Conservation (phyloP, 179 eudicot species). For the Amaranthus tricolor region DNA sequence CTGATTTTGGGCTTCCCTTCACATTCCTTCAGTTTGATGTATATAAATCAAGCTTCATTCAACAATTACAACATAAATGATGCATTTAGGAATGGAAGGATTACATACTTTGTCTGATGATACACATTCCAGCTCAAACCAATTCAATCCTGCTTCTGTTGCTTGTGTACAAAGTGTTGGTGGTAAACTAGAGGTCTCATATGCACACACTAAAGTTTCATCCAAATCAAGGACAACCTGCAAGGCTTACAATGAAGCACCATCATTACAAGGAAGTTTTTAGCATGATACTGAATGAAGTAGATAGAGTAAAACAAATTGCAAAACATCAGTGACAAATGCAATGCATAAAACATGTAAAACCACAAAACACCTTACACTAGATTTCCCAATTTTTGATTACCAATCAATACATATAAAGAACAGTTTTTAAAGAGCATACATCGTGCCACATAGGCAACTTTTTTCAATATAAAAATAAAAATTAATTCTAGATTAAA, state of each 20-base stretch:
- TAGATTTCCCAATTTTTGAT: background rate
- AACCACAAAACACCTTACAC: background rate
- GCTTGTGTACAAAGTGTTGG: conserved; percentile 74
- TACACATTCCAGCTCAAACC: conserved; percentile 94
- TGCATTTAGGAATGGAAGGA: conserved; percentile 12
- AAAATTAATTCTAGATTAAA: too few species aligned
- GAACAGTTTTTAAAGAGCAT: too few species aligned
- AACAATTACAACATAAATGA: conserved; percentile 4
- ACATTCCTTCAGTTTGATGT: conserved; percentile 50
- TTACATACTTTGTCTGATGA: conserved; percentile 81
- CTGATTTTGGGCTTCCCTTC: conserved; percentile 91
- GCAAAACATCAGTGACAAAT: conserved; percentile 4
- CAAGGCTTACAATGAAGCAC: conserved; percentile 11
- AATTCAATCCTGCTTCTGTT: conserved; percentile 74
- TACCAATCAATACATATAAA: background rate
- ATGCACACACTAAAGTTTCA: conserved; percentile 93
- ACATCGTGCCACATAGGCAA: too few species aligned
- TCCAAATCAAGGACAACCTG: conserved; percentile 99
- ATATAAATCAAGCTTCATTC: conserved; percentile 19
- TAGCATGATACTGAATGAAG: background rate
- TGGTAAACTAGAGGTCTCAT: conserved; percentile 87
- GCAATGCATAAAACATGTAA: background rate
- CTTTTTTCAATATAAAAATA: too few species aligned
- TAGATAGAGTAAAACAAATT: background rate
- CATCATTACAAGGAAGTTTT: background rate